Conservation (phyloP, 257 asterid genomes). For the Solanum pinnatisectum region DNA sequence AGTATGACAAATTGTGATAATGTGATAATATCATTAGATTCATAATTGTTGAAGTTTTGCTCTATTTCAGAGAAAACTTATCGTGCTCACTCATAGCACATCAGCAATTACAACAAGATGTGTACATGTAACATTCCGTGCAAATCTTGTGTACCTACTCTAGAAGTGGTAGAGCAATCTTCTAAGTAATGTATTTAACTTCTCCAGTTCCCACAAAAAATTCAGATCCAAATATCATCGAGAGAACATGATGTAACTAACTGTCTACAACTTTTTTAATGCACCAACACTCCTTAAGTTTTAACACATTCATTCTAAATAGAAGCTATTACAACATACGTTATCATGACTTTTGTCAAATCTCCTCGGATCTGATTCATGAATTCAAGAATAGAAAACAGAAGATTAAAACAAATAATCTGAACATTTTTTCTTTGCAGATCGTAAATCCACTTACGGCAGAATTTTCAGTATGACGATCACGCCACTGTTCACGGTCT, state of each 20-base stretch:
- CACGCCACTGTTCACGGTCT: slow-evolving; percentile 79
- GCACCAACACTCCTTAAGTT: neutral
- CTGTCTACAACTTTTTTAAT: neutral
- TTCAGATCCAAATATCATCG: neutral
- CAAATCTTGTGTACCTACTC: neutral
- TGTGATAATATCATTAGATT: neutral
- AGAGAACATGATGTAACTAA: neutral
- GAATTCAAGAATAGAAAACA: neutral
- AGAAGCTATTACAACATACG: neutral
- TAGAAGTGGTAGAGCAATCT: neutral
- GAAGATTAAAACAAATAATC: neutral
- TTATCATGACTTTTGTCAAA: neutral
- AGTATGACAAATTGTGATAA: neutral
- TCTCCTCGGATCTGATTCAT: neutral
- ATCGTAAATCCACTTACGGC: slow-evolving; percentile 32
- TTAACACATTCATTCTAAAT: neutral
- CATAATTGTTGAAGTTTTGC: neutral
- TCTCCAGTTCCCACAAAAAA: neutral
- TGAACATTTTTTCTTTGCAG: neutral
- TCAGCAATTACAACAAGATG: neutral
- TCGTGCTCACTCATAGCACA: neutral
- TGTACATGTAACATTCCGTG: neutral
- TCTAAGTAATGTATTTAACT: neutral
- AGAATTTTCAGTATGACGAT: slow-evolving; percentile 61
- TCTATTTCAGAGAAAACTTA: neutral